These are phyloP conservation scores for Hirsutella minnesotensis DNA, from an alignment of 2,329 filamentous ascomycete species.

Conservation along the genomic window DNA sequence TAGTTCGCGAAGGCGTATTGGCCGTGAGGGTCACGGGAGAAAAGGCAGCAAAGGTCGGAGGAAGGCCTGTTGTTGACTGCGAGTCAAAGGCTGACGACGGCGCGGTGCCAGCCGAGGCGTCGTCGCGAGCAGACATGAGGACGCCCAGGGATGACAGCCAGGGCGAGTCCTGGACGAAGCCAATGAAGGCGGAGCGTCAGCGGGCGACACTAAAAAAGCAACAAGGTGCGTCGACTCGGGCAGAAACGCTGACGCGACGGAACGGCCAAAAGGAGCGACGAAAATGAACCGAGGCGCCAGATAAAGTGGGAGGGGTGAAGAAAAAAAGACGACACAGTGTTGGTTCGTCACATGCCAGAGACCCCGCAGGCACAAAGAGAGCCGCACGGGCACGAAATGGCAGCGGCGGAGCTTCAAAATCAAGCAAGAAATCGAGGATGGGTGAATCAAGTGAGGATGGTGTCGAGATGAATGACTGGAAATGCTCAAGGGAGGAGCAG, in stretches of 20 bases:
- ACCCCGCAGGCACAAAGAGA: too few relatives aligned
- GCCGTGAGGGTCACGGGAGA: slow-evolving; percentile 70
- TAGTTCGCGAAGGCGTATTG: slow-evolving; percentile 45
- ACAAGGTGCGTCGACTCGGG: too few relatives aligned
- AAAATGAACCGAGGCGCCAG: too few relatives aligned
- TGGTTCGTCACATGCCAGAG: too few relatives aligned
- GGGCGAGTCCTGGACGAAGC: slow-evolving; percentile 25
- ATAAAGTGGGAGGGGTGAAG: too few relatives aligned
- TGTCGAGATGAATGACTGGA: too few relatives aligned
- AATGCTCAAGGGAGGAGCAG: too few relatives aligned
- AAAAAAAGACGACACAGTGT: not conserved
- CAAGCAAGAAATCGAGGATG: too few relatives aligned
- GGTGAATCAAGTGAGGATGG: too few relatives aligned
- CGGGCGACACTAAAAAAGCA: not conserved
- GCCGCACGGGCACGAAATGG: not conserved
- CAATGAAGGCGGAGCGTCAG: slow-evolving; percentile 1
- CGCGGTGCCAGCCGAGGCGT: slow-evolving; percentile 21
- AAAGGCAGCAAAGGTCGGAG: slow-evolving; percentile 78
- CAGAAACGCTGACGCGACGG: too few relatives aligned
- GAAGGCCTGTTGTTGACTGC: slow-evolving; percentile 25
- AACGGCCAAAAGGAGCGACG: too few relatives aligned
- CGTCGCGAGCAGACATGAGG: slow-evolving; percentile 27
- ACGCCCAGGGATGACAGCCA: slow-evolving; percentile 36
- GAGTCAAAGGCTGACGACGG: slow-evolving; percentile 21
- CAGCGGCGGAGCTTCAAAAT: not conserved